Conservation (phyloP, 139 green algal species). For the Chlamydomonas asymmetrica region DNA sequence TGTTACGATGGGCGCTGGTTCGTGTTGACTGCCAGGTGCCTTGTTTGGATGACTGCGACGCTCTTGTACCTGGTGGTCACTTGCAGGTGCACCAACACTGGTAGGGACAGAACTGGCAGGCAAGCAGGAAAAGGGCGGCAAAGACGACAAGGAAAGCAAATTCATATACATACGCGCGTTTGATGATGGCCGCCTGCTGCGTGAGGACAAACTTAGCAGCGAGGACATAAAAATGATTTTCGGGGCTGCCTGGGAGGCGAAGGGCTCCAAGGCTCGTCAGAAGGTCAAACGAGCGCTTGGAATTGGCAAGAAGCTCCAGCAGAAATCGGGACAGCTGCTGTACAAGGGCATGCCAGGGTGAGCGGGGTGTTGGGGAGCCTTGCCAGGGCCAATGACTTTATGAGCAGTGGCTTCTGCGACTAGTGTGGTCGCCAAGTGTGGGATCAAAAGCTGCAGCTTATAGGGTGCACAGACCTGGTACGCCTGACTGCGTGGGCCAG, state of each 20-base stretch:
- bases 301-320: constrained; percentile 55
- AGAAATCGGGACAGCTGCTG: constrained; percentile 58
- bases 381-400: too few relatives aligned
- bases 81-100: too few relatives aligned
- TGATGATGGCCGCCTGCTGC: constrained; percentile 38
- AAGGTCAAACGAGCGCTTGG: constrained; percentile 39
- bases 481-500: too few relatives aligned
- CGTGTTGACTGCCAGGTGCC: too few relatives aligned
- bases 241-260: neutral
- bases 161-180: constrained; percentile 46
- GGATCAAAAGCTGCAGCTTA: too few relatives aligned
- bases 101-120: too few relatives aligned
- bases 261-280: neutral
- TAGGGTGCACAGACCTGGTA: too few relatives aligned
- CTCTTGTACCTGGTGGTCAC: too few relatives aligned
- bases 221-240: constrained; percentile 41
- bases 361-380: neutral
- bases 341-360: constrained; percentile 63
- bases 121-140: constrained; percentile 11
- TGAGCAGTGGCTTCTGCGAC: too few relatives aligned
- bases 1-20: too few relatives aligned
- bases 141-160: constrained; percentile 22
- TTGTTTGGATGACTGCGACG: too few relatives aligned
- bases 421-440: too few relatives aligned
- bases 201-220: constrained; percentile 45